These are phyloP conservation scores for Ormosia semicastrata DNA, from an alignment of 306 rosid species.

Conservation along the genomic window DNA sequence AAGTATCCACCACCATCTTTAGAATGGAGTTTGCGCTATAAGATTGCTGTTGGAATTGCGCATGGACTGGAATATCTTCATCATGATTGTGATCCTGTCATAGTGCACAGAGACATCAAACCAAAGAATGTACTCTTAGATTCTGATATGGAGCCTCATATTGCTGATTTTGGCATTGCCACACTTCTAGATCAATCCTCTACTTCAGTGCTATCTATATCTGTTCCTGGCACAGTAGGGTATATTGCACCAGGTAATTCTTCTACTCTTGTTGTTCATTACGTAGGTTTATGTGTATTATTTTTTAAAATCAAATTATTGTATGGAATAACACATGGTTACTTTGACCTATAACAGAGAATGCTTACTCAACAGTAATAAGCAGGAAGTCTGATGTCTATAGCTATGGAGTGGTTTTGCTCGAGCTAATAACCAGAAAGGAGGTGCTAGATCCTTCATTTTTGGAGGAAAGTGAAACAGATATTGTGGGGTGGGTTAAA, in stretches of 20 bases:
- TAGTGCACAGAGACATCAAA: conserved; percentile 57
- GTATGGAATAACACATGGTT: background rate
- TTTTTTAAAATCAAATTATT: background rate
- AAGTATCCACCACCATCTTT: conserved; percentile 31
- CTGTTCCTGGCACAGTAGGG: conserved; percentile 51
- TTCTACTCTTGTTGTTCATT: background rate
- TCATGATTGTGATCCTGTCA: conserved; percentile 47
- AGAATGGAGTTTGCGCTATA: conserved; percentile 49
- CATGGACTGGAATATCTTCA: conserved; percentile 56
- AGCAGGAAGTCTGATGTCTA: conserved; percentile 31
- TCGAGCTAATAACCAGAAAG: background rate
- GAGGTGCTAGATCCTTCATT: conserved; percentile 44
- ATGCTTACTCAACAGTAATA: conserved; percentile 34
- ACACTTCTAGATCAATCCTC: conserved; percentile 28
- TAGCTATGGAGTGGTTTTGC: too few relatives aligned
- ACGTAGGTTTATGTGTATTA: too few relatives aligned
- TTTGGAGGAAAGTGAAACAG: conserved; percentile 21
- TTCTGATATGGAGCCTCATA: conserved; percentile 52
- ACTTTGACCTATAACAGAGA: conserved; percentile 29
- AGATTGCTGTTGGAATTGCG: conserved; percentile 53
- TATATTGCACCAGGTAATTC: conserved; percentile 61
- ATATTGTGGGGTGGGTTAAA: conserved; percentile 42
- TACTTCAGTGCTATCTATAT: conserved; percentile 5
- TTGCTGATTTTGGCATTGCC: conserved; percentile 64
- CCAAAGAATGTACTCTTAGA: conserved; percentile 43